phyloP scores from a whole-genome alignment of 2,329 filamentous ascomycete genomes.

The Leptographium galeiforme region DNA sequence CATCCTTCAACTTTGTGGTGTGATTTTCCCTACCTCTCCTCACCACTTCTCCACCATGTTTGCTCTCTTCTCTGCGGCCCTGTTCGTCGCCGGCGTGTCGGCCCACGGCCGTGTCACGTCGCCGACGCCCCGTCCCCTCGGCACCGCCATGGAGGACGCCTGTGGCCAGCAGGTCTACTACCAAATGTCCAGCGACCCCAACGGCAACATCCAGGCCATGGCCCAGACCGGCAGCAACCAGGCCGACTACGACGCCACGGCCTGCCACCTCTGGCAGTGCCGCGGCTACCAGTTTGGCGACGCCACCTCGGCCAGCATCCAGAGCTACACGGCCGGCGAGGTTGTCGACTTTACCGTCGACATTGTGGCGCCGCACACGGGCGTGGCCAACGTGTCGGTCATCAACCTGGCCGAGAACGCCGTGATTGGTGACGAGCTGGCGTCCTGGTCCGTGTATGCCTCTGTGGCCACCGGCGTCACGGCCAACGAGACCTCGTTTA shows the following conservation, averaged over 20 bases:
- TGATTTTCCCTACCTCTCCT: no score
- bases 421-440: conserved; percentile 33
- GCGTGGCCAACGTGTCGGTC: conserved; percentile 40
- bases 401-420: conserved; percentile 33
- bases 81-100: conserved; percentile 27
- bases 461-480: conserved; percentile 27
- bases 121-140: conserved; percentile 35
- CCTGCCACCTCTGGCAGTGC: conserved; percentile 41
- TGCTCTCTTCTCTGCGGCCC: background rate
- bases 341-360: conserved; percentile 26
- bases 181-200: conserved; percentile 38
- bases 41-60: background rate
- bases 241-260: conserved; percentile 29
- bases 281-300: conserved; percentile 45
- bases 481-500: conserved; percentile 32
- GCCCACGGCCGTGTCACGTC: conserved; percentile 39
- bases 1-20: no score
- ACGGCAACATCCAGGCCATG: conserved; percentile 43
- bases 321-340: conserved; percentile 36
- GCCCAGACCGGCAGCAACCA: conserved; percentile 33
- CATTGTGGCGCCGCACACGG: conserved; percentile 19
- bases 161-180: conserved; percentile 41
- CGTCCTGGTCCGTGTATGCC: conserved; percentile 36
- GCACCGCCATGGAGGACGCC: conserved; percentile 33
- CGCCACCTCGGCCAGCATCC: conserved; percentile 34